A percentile compares a stretch with the other conserved stretches of the same genome.
These are phyloP conservation scores for Alnus glutinosa DNA, from an alignment of 306 rosid species.

Conservation along the genomic window DNA sequence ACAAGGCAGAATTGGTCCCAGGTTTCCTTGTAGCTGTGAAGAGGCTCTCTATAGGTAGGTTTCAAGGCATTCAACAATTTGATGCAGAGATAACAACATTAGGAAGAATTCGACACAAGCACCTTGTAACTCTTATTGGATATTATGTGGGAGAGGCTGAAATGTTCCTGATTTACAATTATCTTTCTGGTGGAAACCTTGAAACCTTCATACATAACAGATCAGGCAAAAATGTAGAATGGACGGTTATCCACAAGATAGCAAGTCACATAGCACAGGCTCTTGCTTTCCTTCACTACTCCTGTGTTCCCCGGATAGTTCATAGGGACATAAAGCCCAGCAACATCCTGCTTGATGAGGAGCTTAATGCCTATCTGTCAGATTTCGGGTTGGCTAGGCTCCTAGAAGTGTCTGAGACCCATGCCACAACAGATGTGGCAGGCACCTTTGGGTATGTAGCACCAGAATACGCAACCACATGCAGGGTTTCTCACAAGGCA, in stretches of 20 bases:
- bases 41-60: slow-evolving; percentile 59
- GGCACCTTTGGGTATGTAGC: slow-evolving; percentile 84
- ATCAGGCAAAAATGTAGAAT: slow-evolving; percentile 41
- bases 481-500: slow-evolving; percentile 68
- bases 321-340: slow-evolving; percentile 84
- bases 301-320: slow-evolving; percentile 69
- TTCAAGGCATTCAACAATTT: slow-evolving; percentile 75
- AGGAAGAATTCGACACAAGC: slow-evolving; percentile 65
- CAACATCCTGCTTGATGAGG: slow-evolving; percentile 65
- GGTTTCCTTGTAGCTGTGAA: slow-evolving; percentile 65
- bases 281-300: slow-evolving; percentile 64
- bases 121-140: slow-evolving; percentile 74
- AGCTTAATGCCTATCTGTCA: slow-evolving; percentile 61
- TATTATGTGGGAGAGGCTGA: slow-evolving; percentile 63
- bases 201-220: slow-evolving; percentile 61
- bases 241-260: slow-evolving; percentile 61
- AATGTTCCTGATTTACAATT: slow-evolving; percentile 73
- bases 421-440: slow-evolving; percentile 74
- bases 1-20: slow-evolving; percentile 66
- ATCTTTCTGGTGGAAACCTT: slow-evolving; percentile 73
- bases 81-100: slow-evolving; percentile 71
- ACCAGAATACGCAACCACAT: slow-evolving; percentile 74
- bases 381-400: slow-evolving; percentile 76
- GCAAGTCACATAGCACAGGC: slow-evolving; percentile 65
- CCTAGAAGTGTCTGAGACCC: slow-evolving; percentile 68